Evolutionary conservation across 1,139 yeast genomes (phyloP), one percentile per base, ranked within the genome.

Genomic region (Candida tetrigidarum): DNA sequence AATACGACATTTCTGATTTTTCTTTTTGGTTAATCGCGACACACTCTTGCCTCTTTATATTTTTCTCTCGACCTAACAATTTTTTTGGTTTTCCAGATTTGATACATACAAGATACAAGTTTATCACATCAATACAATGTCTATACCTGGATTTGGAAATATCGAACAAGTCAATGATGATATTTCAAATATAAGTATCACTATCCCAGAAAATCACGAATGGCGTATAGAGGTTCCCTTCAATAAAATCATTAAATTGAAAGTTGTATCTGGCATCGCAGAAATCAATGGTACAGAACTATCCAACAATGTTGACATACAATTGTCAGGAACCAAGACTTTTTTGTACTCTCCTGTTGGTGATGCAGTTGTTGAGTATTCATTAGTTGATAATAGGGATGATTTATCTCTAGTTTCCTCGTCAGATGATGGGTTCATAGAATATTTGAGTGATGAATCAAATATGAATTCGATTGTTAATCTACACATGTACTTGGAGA

Each of bases 251-350:
- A 59, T 91, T 39, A 73, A 73, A n/a, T 59, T 90, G 28, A 82
- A 75, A 52, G 76, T 86, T 28, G 51, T 67, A 3, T 68, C 72
- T 6, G 99, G 99, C 2, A 76, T 84, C 2, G 97, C 89, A 2
- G 99, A 93, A 65, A 78, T 92, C 15, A 90, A 87, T 66, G 99
- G 99, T 19, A 90, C 97, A 2, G 99, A 93, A 60, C 75, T 93
- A 27, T 89, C 97, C 2, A 69, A 75, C 28, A 90, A 87, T 49
- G 76, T 79, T 0, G 87, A 83, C 19, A 77, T 87, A 54, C 75
- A 44, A 76, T 84, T 69, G 59, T 73, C 59, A 76, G 93, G 69
- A 20, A 78, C 48, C 59, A 84, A 65, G 77, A 83, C 60, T 66
- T 82, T 56, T 74, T 82, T 54, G 50, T 93, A 46, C 76, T 78